Evolutionary conservation across 306 rosid species (phyloP).

Genomic region (Lathyrus tuberosus): DNA sequence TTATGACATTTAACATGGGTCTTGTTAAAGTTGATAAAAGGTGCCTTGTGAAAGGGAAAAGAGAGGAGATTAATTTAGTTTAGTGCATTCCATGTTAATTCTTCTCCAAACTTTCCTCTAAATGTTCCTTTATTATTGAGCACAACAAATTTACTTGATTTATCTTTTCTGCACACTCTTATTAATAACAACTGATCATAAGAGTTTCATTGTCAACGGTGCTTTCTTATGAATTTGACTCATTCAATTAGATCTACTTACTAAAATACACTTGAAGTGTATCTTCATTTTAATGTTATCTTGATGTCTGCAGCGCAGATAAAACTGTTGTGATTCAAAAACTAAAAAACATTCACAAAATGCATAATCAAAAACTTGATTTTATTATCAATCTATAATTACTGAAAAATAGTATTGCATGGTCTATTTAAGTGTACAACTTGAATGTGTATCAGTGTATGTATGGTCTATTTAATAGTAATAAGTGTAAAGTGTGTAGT

Average conservation of each 20-base stretch:
- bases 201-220: constrained; percentile 18
- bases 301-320: constrained; percentile 19
- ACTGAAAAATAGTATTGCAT: no score
- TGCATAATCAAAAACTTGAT: background rate
- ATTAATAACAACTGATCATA: background rate
- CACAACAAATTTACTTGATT: background rate
- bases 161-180: constrained; percentile 11
- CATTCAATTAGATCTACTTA: background rate
- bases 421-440: constrained; percentile 15
- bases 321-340: background rate
- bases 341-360: background rate
- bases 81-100: constrained; percentile 10
- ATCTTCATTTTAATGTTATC: constrained; percentile 17
- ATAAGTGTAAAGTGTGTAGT: constrained; percentile 11
- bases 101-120: constrained; percentile 16
- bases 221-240: constrained; percentile 13
- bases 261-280: constrained; percentile 1
- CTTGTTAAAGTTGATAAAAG: background rate
- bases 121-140: constrained; percentile 8
- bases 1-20: no score
- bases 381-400: constrained; percentile 20
- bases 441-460: constrained; percentile 1
- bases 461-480: background rate
- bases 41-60: constrained; percentile 21
- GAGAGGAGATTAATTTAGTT: constrained; percentile 4